Evolutionary conservation across 768 basidiomycete genomes (phyloP).

Genomic region (Sutorius australiensis): DNA sequence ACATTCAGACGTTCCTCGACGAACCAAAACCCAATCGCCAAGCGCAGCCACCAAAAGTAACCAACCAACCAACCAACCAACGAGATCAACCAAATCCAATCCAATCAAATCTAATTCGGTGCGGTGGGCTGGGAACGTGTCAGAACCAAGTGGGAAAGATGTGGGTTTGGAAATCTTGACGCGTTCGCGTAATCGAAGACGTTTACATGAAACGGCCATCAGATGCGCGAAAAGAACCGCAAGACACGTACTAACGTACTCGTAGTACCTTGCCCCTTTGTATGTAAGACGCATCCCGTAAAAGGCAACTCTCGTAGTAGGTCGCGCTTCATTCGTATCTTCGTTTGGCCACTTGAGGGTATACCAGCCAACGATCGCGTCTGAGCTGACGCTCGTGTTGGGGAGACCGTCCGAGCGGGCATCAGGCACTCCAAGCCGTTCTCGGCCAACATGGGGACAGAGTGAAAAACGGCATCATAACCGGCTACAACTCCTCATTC

Average conservation of each 20-base stretch:
- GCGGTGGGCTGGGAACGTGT: too few species aligned
- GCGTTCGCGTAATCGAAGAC: constrained; percentile 1
- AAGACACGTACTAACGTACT: background rate
- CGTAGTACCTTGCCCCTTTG: constrained; percentile 1
- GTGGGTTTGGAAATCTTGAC: constrained; percentile 1
- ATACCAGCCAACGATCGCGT: background rate
- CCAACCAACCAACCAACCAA: too few species aligned
- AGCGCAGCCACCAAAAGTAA: background rate
- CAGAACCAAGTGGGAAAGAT: background rate
- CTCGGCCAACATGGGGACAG: background rate
- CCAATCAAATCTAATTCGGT: too few species aligned
- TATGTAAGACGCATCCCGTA: constrained; percentile 12
- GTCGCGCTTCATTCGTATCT: background rate
- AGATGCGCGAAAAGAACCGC: constrained; percentile 8
- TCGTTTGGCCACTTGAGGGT: background rate
- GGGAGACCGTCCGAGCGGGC: too few species aligned
- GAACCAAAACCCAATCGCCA: background rate
- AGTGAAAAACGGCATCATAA: constrained; percentile 3
- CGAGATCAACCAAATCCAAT: too few species aligned
- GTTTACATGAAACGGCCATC: constrained; percentile 22
- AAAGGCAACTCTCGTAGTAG: constrained; percentile 1
- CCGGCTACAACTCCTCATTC: background rate
- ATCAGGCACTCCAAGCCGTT: background rate
- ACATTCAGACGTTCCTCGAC: background rate
- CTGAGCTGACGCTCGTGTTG: background rate